phyloP scores from a whole-genome alignment of 495 filamentous ascomycete species.

The Hypoxylon subgilvum region DNA sequence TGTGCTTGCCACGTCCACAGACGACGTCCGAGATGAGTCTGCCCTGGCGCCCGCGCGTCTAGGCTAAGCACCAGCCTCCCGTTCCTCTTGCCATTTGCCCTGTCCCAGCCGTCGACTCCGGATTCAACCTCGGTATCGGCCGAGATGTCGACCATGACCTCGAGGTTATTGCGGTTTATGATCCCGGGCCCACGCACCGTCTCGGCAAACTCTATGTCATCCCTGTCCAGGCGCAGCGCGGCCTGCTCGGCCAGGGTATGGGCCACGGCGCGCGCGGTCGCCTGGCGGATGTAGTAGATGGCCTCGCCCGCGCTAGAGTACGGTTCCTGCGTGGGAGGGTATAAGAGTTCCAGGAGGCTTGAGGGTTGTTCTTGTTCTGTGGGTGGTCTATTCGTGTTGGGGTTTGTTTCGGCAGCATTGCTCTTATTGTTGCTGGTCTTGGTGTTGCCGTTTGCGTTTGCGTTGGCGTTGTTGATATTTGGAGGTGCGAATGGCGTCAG shows the following conservation, averaged over 20 bases:
- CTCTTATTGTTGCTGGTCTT: background rate
- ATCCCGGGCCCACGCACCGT: slow-evolving; percentile 21
- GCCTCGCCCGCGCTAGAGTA: slow-evolving; percentile 35
- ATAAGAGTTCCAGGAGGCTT: slow-evolving; percentile 32
- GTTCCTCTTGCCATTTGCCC: too few species aligned
- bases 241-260: slow-evolving; percentile 16
- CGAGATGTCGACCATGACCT: slow-evolving; percentile 17
- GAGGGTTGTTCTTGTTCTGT: slow-evolving; percentile 2
- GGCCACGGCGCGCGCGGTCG: slow-evolving; percentile 24
- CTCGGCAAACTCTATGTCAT: slow-evolving; percentile 28
- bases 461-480: background rate
- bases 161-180: slow-evolving; percentile 12
- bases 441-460: too few species aligned
- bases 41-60: slow-evolving; percentile 22
- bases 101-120: too few species aligned
- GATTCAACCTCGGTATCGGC: too few species aligned
- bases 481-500: slow-evolving; percentile 32
- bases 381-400: background rate
- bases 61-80: slow-evolving; percentile 23
- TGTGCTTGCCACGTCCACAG: slow-evolving; percentile 24
- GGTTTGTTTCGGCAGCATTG: too few species aligned
- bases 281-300: slow-evolving; percentile 39
- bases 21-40: background rate
- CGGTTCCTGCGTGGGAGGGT: slow-evolving; percentile 39
- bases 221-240: slow-evolving; percentile 9